These are phyloP conservation scores for Hygrophorus pudorinus DNA, from an alignment of 768 basidiomycete genomes.

Conservation along the genomic window DNA sequence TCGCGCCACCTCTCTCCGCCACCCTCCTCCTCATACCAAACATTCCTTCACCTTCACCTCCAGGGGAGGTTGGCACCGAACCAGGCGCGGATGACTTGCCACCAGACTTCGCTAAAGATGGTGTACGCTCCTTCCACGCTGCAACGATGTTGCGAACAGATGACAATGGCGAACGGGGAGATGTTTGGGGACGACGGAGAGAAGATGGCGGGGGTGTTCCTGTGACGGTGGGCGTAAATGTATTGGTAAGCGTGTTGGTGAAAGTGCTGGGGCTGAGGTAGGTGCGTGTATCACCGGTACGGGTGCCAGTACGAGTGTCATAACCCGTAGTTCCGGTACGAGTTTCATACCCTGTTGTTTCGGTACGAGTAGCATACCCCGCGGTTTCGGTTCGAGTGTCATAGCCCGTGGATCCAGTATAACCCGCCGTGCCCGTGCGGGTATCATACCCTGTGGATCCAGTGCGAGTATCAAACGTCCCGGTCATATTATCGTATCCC, in stretches of 20 bases:
- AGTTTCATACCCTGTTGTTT: conserved; percentile 1
- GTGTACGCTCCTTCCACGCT: conserved; percentile 73
- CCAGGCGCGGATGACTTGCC: conserved; percentile 28
- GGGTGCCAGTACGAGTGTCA: no score
- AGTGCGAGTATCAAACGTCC: background rate
- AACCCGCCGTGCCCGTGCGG: conserved; percentile 14
- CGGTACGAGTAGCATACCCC: conserved; percentile 10
- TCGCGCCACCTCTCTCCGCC: conserved; percentile 27
- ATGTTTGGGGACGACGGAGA: conserved; percentile 52
- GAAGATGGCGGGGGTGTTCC: conserved; percentile 37
- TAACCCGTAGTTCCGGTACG: conserved; percentile 17
- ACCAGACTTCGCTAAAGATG: conserved; percentile 29
- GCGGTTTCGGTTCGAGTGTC: conserved; percentile 4
- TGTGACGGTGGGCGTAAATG: conserved; percentile 25
- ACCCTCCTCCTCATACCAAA: conserved; percentile 38
- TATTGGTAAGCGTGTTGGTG: conserved; percentile 25
- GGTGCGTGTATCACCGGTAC: conserved; percentile 6
- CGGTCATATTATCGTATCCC: background rate
- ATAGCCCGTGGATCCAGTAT: conserved; percentile 1
- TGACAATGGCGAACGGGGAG: conserved; percentile 61
- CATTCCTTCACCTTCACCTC: conserved; percentile 31
- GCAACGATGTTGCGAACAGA: conserved; percentile 74
- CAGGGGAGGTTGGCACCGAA: conserved; percentile 24
- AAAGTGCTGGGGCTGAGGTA: conserved; percentile 28
- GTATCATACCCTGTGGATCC: conserved; percentile 7